A percentile compares a stretch with the other conserved stretches of the same genome.
Conservation (phyloP, 495 filamentous ascomycete species). For the Pseudomonodictys pantanalensis region DNA sequence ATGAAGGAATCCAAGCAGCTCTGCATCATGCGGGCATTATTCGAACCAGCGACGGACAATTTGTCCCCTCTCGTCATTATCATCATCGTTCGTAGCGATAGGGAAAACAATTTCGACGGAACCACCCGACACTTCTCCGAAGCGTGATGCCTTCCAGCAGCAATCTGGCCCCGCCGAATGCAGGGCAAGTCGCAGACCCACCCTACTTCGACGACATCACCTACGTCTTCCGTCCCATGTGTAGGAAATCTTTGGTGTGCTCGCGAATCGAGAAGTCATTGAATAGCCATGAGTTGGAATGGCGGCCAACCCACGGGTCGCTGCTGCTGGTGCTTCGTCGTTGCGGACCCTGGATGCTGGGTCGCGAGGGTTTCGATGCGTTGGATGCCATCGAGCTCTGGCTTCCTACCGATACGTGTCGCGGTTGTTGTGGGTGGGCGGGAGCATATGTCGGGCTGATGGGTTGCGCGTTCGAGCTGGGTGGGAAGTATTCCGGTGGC, state of each 20-base stretch:
- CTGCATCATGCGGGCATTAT: conserved; percentile 4
- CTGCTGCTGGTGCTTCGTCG: conserved; percentile 25
- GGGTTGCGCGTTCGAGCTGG: conserved; percentile 2
- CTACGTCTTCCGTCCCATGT: conserved; percentile 22
- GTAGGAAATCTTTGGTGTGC: conserved; percentile 25
- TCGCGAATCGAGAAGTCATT: conserved; percentile 34
- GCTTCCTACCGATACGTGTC: conserved; percentile 24
- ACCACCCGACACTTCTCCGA: conserved; percentile 19
- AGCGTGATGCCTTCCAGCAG: conserved; percentile 21
- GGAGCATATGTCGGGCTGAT: conserved; percentile 15
- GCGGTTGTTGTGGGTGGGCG: conserved; percentile 19
- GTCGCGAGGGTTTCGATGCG: conserved; percentile 3
- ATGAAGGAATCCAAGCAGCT: neutral
- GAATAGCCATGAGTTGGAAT: conserved; percentile 35
- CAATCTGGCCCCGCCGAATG: conserved; percentile 13
- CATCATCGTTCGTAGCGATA: conserved; percentile 1
- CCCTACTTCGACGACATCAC: neutral
- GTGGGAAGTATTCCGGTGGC: conserved; percentile 28
- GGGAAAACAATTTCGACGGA: conserved; percentile 4
- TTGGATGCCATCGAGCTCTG: conserved; percentile 15
- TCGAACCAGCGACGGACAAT: conserved; percentile 22
- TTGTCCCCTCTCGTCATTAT: conserved; percentile 2
- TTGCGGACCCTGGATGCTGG: conserved; percentile 11
- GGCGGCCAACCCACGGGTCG: conserved; percentile 33
- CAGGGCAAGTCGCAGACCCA: conserved; percentile 21